A percentile compares a stretch with the other conserved stretches of the same genome.
phyloP scores from a whole-genome alignment of 441 rosid genomes.

The Erodium texanum region DNA sequence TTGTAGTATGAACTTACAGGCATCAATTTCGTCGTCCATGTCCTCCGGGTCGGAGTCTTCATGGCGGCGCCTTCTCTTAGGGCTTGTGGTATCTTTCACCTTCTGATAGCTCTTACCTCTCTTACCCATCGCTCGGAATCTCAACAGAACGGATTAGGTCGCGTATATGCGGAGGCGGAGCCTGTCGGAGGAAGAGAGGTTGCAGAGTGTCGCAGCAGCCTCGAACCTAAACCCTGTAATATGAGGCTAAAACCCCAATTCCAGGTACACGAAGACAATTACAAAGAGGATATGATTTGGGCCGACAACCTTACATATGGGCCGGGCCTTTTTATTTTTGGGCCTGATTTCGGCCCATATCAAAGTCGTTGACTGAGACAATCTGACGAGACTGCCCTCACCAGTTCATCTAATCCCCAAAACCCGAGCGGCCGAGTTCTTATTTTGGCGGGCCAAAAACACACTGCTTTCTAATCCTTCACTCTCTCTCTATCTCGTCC shows the following conservation, averaged over 20 bases:
- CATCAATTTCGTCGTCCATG: constrained; percentile 63
- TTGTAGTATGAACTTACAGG: constrained; percentile 31
- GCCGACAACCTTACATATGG: neutral
- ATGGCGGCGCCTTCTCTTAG: constrained; percentile 30
- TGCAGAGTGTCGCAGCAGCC: neutral
- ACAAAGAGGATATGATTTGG: neutral
- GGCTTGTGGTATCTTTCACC: constrained; percentile 26
- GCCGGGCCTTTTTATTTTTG: neutral
- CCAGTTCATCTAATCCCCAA: neutral
- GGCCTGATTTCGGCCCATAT: neutral
- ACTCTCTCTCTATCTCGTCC: neutral
- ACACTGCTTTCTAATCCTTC: no score
- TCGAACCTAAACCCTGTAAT: neutral
- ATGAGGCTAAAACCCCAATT: neutral
- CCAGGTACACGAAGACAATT: neutral
- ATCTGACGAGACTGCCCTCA: neutral
- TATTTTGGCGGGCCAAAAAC: constrained; percentile 4
- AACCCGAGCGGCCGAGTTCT: neutral
- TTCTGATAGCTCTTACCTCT: constrained; percentile 32
- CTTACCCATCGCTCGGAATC: constrained; percentile 30
- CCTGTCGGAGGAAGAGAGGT: neutral
- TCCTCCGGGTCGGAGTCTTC: constrained; percentile 29
- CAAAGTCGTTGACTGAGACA: no score
- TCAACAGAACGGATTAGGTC: neutral
- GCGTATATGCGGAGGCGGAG: neutral